These are phyloP conservation scores for Bauhinia variegata DNA, from an alignment of 306 rosid species.

Conservation along the genomic window DNA sequence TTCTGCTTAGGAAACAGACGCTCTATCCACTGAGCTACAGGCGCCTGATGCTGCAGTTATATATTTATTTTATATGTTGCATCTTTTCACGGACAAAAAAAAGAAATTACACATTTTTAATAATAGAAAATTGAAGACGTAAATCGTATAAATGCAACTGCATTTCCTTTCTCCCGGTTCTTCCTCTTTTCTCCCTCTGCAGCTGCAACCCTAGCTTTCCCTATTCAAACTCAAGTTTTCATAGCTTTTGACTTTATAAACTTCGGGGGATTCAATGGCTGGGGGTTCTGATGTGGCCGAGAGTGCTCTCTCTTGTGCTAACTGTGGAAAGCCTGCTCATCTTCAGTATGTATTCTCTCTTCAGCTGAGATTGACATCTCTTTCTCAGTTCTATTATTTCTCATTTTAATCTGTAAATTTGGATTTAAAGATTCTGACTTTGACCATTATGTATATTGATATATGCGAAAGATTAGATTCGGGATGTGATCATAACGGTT, in stretches of 20 bases:
- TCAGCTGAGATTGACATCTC: not conserved
- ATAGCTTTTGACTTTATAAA: slow-evolving; percentile 3
- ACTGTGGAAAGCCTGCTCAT: slow-evolving; percentile 76
- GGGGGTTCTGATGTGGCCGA: slow-evolving; percentile 57
- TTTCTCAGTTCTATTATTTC: not conserved
- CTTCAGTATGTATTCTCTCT: slow-evolving; percentile 63
- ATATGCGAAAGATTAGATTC: slow-evolving; percentile 1
- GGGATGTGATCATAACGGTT: slow-evolving; percentile 13
- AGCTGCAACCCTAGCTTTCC: slow-evolving; percentile 33
- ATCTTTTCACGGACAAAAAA: too few relatives aligned
- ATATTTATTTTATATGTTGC: too few relatives aligned
- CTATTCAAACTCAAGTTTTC: not conserved
- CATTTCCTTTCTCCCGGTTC: not conserved
- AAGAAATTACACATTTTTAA: not conserved
- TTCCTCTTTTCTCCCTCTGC: not conserved
- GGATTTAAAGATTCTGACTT: not conserved
- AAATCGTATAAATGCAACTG: slow-evolving; percentile 1
- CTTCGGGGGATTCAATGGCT: slow-evolving; percentile 46
- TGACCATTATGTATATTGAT: too few relatives aligned
- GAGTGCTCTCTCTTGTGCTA: slow-evolving; percentile 60
- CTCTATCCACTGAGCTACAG: slow-evolving; percentile 86
- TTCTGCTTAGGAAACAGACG: slow-evolving; percentile 79
- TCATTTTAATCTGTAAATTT: not conserved
- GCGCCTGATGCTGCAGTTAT: slow-evolving; percentile 32
- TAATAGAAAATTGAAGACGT: not conserved